A percentile compares a stretch with the other conserved stretches of the same genome.
These are phyloP conservation scores for Cladosporium sp. DNA, from an alignment of 2,329 filamentous ascomycete genomes.

Conservation along the genomic window DNA sequence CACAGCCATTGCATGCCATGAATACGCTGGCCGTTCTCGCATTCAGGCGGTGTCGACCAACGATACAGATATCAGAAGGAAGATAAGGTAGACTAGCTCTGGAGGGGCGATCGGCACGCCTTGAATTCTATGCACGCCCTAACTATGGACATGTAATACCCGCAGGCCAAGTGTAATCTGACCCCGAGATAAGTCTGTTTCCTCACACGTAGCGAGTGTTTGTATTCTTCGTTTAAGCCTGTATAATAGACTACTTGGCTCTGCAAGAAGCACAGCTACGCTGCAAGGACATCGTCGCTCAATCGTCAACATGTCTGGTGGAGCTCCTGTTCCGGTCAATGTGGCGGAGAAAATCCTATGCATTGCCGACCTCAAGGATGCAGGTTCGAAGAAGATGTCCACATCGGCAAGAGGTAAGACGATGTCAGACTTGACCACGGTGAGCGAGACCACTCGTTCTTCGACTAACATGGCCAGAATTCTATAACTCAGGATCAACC, in stretches of 20 bases:
- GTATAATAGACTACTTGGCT: background rate
- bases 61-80: no score
- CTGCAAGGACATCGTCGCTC: background rate
- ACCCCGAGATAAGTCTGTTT: background rate
- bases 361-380: conserved; percentile 21
- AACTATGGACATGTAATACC: background rate
- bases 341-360: conserved; percentile 20
- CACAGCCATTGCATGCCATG: background rate
- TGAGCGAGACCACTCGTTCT: background rate
- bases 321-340: conserved; percentile 15
- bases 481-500: conserved; percentile 57
- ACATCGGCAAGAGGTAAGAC: conserved; percentile 14
- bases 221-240: background rate
- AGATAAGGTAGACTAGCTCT: no score
- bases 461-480: conserved; percentile 36
- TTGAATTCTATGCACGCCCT: background rate
- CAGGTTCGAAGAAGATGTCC: conserved; percentile 19
- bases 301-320: conserved; percentile 5
- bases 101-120: background rate
- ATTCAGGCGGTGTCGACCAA: no score
- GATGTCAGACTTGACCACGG: background rate
- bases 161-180: background rate
- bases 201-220: background rate
- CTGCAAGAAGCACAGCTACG: no score
- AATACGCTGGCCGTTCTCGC: no score